Percentiles rank a stretch among this genome's conserved stretches.
Conservation (phyloP, 306 rosid genomes). For the Cicer yamashitae region DNA sequence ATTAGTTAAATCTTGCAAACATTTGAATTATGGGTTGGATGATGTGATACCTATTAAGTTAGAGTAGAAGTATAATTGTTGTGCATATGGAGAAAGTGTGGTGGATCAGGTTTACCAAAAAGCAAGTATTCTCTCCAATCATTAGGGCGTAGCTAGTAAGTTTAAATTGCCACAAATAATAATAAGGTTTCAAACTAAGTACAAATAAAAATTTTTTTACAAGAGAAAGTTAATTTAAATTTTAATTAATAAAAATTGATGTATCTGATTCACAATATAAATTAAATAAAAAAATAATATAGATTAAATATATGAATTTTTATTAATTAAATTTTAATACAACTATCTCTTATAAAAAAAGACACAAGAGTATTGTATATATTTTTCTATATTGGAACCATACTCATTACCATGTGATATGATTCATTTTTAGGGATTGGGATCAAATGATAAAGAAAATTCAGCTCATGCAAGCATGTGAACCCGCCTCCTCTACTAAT, state of each 20-base stretch:
- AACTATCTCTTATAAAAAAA: no score
- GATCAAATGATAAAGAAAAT: slow-evolving; percentile 36
- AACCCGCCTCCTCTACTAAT: no score
- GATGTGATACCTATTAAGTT: slow-evolving; percentile 33
- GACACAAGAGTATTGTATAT: neutral
- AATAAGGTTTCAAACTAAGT: neutral
- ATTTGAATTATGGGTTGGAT: slow-evolving; percentile 32
- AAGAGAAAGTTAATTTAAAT: no score
- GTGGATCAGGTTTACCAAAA: slow-evolving; percentile 26
- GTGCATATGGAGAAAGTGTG: slow-evolving; percentile 44
- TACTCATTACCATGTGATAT: slow-evolving; percentile 48
- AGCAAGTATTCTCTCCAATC: slow-evolving; percentile 37
- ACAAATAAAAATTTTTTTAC: no score
- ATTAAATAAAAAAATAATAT: no score
- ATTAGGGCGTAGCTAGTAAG: slow-evolving; percentile 46
- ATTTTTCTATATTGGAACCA: slow-evolving; percentile 13
- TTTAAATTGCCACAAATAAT: slow-evolving; percentile 25
- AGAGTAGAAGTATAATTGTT: slow-evolving; percentile 33
- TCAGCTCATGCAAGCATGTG: slow-evolving; percentile 1
- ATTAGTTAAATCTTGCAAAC: slow-evolving; percentile 9
- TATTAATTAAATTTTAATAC: no score
- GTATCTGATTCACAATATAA: no score
- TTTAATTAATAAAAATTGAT: no score
- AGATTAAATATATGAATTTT: no score
- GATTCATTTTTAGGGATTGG: slow-evolving; percentile 39